Conservation (phyloP, 148 eudicot species). For the Rheum nobile region DNA sequence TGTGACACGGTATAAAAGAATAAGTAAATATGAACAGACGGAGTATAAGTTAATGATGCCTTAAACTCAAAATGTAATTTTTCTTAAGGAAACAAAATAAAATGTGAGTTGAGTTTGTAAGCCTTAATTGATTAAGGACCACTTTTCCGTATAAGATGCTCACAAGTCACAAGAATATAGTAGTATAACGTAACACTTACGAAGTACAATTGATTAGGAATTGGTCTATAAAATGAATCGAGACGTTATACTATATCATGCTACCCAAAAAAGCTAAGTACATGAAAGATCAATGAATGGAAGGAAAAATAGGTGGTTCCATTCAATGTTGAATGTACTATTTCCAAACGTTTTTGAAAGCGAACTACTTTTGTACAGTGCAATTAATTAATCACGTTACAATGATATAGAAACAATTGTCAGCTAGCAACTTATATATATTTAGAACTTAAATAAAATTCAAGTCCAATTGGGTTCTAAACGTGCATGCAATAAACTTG, state of each 20-base stretch:
- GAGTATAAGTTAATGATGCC: background rate
- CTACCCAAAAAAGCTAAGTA: conserved; percentile 1
- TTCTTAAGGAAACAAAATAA: background rate
- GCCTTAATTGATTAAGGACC: background rate
- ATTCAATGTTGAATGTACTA: conserved; percentile 1
- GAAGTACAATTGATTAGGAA: background rate
- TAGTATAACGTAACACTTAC: background rate
- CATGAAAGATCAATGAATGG: background rate
- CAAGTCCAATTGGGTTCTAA: background rate
- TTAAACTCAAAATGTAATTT: background rate
- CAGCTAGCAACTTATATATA: background rate
- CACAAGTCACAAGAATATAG: conserved; percentile 1
- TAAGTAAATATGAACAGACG: too few species aligned
- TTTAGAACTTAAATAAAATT: background rate
- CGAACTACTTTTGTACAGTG: background rate
- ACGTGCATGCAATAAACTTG: background rate
- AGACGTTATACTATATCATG: background rate
- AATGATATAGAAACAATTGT: background rate
- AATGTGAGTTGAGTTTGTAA: background rate
- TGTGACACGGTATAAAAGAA: too few species aligned
- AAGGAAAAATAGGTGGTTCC: background rate
- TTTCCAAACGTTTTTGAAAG: background rate
- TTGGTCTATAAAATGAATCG: background rate
- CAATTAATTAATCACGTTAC: background rate
- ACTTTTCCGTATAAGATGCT: background rate